These are phyloP conservation scores for Dothiorella sarmentorum DNA, from an alignment of 2,329 filamentous ascomycete species.

Conservation along the genomic window DNA sequence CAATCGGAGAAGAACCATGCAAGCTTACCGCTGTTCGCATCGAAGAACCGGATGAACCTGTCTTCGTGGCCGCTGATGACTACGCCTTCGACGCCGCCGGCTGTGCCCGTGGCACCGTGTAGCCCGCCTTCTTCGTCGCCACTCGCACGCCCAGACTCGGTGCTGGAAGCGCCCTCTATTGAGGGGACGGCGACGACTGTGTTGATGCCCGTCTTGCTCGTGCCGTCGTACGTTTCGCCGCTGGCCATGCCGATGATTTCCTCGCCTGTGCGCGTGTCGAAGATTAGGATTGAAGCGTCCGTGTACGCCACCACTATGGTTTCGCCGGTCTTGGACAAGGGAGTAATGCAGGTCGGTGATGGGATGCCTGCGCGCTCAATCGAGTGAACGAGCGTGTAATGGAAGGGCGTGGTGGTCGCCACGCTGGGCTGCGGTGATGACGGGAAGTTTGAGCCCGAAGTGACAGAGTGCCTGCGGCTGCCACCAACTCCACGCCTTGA, in stretches of 20 bases:
- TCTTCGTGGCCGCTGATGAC: constrained; percentile 98
- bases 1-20: not conserved
- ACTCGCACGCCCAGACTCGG: constrained; percentile 60
- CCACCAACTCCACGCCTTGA: constrained; percentile 66
- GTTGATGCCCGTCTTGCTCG: constrained; percentile 79
- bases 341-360: constrained; percentile 89
- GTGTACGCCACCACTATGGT: constrained; percentile 91
- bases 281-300: constrained; percentile 86
- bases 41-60: constrained; percentile 92
- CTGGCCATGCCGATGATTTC: constrained; percentile 92
- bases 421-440: constrained; percentile 85
- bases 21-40: constrained; percentile 95
- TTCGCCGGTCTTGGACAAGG: constrained; percentile 76
- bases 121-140: constrained; percentile 70
- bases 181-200: constrained; percentile 83
- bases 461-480: constrained; percentile 86
- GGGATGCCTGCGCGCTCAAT: constrained; percentile 68
- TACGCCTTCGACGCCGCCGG: constrained; percentile 74
- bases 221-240: constrained; percentile 88
- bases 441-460: constrained; percentile 87
- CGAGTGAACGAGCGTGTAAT: constrained; percentile 82
- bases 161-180: constrained; percentile 61
- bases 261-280: constrained; percentile 87
- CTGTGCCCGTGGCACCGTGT: constrained; percentile 78
- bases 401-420: constrained; percentile 80